Percentiles rank a stretch among this genome's conserved stretches.
Conservation (phyloP, 2,329 filamentous ascomycete genomes). For the Arthroderma sp. region DNA sequence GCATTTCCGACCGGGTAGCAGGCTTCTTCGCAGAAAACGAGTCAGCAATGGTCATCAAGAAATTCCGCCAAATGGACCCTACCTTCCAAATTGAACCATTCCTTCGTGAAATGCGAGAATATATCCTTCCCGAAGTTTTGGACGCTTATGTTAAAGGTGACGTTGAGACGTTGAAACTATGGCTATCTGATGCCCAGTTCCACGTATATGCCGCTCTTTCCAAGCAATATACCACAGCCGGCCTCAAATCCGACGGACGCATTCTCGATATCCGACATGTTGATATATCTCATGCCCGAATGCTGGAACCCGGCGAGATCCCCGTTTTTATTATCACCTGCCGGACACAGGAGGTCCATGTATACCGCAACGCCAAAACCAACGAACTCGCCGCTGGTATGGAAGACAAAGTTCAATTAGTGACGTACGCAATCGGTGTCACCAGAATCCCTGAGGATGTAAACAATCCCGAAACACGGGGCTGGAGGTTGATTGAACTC, state of each 20-base stretch:
- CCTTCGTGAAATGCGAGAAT: slow-evolving; percentile 87
- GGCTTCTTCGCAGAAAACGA: slow-evolving; percentile 99
- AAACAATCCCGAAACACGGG: slow-evolving; percentile 88
- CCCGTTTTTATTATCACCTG: slow-evolving; percentile 97
- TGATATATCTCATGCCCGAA: slow-evolving; percentile 47
- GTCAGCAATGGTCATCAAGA: slow-evolving; percentile 94
- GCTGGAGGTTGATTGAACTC: slow-evolving; percentile 95
- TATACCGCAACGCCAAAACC: slow-evolving; percentile 85
- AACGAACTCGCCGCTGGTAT: slow-evolving; percentile 85
- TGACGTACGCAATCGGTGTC: slow-evolving; percentile 95
- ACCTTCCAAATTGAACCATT: slow-evolving; percentile 91
- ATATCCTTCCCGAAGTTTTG: slow-evolving; percentile 91
- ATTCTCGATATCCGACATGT: slow-evolving; percentile 93
- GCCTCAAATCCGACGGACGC: slow-evolving; percentile 84
- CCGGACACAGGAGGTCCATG: slow-evolving; percentile 92
- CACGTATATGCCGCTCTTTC: slow-evolving; percentile 94
- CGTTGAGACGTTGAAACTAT: slow-evolving; percentile 75
- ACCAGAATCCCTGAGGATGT: slow-evolving; percentile 90
- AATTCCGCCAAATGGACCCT: slow-evolving; percentile 91
- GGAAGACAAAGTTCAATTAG: slow-evolving; percentile 97
- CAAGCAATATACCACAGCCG: slow-evolving; percentile 86
- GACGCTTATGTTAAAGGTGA: slow-evolving; percentile 98
- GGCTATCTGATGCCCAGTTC: slow-evolving; percentile 93
- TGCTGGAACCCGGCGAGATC: slow-evolving; percentile 37
- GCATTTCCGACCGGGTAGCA: slow-evolving; percentile 82